Conservation (phyloP, 75 land plant species). For the Chamaecyparis obtusa region DNA sequence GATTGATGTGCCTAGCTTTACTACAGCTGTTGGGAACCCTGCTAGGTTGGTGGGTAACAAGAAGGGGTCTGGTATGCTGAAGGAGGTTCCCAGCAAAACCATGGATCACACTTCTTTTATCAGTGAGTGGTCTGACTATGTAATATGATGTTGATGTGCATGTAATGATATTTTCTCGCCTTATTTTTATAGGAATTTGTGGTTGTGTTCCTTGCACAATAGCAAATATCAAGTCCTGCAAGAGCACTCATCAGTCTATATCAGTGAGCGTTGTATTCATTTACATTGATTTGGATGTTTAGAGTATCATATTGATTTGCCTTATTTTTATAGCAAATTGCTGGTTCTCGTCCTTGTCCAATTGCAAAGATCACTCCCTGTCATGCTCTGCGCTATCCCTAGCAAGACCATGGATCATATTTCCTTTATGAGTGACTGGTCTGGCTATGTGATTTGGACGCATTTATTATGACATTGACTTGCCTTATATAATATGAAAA, state of each 20-base stretch:
- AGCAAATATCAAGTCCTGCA: not conserved
- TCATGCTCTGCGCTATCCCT: constrained; percentile 34
- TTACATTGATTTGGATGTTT: constrained; percentile 20
- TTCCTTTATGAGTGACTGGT: not conserved
- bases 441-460: not conserved
- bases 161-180: not conserved
- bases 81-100: constrained; percentile 52
- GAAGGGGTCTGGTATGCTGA: constrained; percentile 28
- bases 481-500: not conserved
- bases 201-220: not conserved
- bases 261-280: constrained; percentile 57
- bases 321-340: not conserved
- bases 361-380: not conserved
- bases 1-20: constrained; percentile 54
- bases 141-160: constrained; percentile 20
- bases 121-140: constrained; percentile 66
- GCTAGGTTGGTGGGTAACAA: constrained; percentile 61
- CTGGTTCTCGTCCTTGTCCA: not conserved
- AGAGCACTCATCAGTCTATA: constrained; percentile 46
- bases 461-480: not conserved
- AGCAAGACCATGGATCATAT: not conserved
- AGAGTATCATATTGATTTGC: not conserved
- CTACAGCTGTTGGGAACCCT: constrained; percentile 86
- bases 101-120: constrained; percentile 77
- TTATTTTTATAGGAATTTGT: not conserved